These are phyloP conservation scores for Rubia yunnanensis DNA, from an alignment of 257 asterid species.

Conservation along the genomic window DNA sequence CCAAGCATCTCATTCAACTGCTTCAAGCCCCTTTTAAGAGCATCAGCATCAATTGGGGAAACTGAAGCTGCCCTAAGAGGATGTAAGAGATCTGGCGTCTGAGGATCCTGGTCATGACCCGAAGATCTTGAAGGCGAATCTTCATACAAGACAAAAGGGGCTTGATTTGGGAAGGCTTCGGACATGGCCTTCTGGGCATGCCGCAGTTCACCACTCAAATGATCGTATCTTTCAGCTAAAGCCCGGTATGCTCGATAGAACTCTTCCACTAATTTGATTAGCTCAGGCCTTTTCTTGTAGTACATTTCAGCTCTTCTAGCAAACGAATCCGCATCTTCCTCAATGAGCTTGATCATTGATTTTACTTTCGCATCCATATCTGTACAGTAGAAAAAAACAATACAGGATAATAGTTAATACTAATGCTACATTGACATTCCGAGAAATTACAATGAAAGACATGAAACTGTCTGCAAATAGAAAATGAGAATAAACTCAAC, in stretches of 20 bases:
- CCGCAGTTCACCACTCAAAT: conserved; percentile 85
- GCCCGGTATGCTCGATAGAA: conserved; percentile 94
- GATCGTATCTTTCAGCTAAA: conserved; percentile 78
- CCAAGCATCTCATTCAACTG: conserved; percentile 52
- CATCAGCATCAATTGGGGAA: conserved; percentile 24
- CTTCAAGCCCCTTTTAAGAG: conserved; percentile 36
- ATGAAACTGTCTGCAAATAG: neutral
- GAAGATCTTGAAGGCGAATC: conserved; percentile 49
- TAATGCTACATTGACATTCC: neutral
- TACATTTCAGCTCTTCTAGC: conserved; percentile 94
- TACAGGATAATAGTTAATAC: neutral
- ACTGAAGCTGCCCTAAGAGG: conserved; percentile 24
- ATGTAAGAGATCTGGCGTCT: conserved; percentile 35
- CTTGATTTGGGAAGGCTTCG: conserved; percentile 73
- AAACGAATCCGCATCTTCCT: conserved; percentile 94
- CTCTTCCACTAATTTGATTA: conserved; percentile 92
- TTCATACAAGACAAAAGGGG: conserved; percentile 47
- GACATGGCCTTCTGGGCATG: conserved; percentile 75
- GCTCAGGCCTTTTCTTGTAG: conserved; percentile 86
- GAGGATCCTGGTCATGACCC: conserved; percentile 29
- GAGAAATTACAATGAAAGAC: neutral
- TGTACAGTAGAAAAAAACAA: conserved; percentile 19
- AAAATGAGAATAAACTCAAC: neutral
- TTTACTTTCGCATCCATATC: conserved; percentile 90
- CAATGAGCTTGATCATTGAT: conserved; percentile 86